Evolutionary conservation across 2,329 filamentous ascomycete species (phyloP), one percentile per base, ranked within the genome.

Genomic region (Alternaria conjuncta): DNA sequence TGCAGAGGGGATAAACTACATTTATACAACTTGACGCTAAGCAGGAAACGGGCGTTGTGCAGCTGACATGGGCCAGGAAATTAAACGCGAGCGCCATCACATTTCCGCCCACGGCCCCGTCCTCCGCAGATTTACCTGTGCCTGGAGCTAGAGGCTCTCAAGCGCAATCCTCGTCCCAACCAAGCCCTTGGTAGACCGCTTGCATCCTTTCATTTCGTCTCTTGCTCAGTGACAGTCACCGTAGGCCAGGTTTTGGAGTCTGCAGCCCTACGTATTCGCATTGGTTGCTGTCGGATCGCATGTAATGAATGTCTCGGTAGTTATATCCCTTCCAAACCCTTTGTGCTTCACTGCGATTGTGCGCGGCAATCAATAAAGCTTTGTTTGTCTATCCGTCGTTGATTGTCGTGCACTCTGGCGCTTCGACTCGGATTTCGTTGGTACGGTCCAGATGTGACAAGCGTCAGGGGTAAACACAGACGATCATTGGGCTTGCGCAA

Each of bases 241-340:
- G 65, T 63, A 53, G 56, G 32, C 55, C 49, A 45, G 43, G 65
- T 69, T 71, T 69, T 63, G 56, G 32, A 65, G 63, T 61, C 49
- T 28, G 61, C 45, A 21, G 55, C 60, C 47, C 59, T 43, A 51
- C 54, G n/a, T 12, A 56, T 45, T 11, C 28, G 58, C 57, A 70
- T 63, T 73, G 68, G 64, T 53, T 62, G 56, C 61, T 54, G 55
- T n/a, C 11, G 43, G n/a, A 10, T 41, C 15, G 50, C 30, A 44
- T 30, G 32, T 45, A 30, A 50, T 45, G 69, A 68, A 43, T 69
- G 65, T 72, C n/a, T 44, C 43, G 74, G 76, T 70, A 81, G 86
- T 81, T 86, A 86, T 75, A 80, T 87, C 71, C 13, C 51, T 36
- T 41, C 58, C 36, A 32, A 41, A 36, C 49, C 23, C 49, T 25